Conservation (phyloP, 2,329 filamentous ascomycete species). For the Myriangium duriaei region DNA sequence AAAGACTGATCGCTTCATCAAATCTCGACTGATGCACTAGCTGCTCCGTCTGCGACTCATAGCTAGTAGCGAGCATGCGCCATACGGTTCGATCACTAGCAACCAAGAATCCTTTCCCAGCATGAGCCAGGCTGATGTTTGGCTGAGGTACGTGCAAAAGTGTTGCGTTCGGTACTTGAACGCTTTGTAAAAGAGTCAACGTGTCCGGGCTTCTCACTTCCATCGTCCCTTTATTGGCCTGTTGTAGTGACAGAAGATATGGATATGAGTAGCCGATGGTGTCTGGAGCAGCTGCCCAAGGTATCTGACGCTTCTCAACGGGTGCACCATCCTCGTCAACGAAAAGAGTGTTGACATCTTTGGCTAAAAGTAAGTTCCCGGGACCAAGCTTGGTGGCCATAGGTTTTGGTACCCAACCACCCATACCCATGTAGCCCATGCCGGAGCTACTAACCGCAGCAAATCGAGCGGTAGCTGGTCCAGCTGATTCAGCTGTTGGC, state of each 20-base stretch:
- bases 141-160: conserved; percentile 86
- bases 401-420: conserved; percentile 81
- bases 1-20: conserved; percentile 83
- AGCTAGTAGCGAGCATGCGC: conserved; percentile 90
- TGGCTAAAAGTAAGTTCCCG: conserved; percentile 83
- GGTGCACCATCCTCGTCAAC: conserved; percentile 73
- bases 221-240: conserved; percentile 68
- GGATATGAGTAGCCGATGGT: conserved; percentile 93
- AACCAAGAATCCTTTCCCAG: conserved; percentile 89
- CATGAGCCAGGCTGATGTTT: conserved; percentile 86
- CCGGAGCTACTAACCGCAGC: conserved; percentile 71
- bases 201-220: conserved; percentile 92
- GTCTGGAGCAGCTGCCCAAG: conserved; percentile 79
- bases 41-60: conserved; percentile 77
- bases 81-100: conserved; percentile 84
- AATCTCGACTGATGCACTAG: conserved; percentile 61
- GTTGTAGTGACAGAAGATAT: conserved; percentile 77
- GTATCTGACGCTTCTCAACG: conserved; percentile 74
- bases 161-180: conserved; percentile 67
- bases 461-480: conserved; percentile 56
- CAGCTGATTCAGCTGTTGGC: conserved; percentile 48
- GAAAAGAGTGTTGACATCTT: conserved; percentile 92
- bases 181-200: conserved; percentile 73
- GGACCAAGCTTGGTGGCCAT: conserved; percentile 71
- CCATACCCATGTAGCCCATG: conserved; percentile 95